Conservation (phyloP, 2,329 filamentous ascomycete species). For the Calonectria henricotiae region DNA sequence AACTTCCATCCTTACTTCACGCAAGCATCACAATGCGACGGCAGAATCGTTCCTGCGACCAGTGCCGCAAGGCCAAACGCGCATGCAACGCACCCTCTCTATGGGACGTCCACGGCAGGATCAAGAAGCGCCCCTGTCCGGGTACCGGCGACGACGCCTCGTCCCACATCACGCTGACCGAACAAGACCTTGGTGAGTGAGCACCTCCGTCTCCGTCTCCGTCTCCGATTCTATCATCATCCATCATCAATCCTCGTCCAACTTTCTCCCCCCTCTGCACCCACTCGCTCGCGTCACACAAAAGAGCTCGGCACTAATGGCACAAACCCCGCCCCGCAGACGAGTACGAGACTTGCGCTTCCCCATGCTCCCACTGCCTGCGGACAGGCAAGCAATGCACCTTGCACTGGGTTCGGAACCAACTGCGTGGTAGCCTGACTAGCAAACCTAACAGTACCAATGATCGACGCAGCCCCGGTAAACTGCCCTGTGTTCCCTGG, state of each 20-base stretch:
- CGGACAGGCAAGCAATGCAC: conserved; percentile 51
- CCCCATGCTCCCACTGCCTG: conserved; percentile 51
- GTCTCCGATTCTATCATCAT: not conserved
- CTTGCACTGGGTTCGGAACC: conserved; percentile 50
- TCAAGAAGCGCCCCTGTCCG: conserved; percentile 42
- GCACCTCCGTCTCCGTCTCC: conserved; percentile 29
- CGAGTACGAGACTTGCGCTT: conserved; percentile 48
- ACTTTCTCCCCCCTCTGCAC: not conserved
- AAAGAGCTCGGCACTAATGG: conserved; percentile 29
- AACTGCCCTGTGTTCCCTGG: conserved; percentile 39
- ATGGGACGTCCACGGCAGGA: conserved; percentile 50
- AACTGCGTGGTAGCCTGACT: conserved; percentile 47
- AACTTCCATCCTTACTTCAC: conserved; percentile 18
- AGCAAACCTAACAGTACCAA: conserved; percentile 35
- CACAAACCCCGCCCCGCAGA: conserved; percentile 38
- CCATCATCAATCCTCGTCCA: not conserved
- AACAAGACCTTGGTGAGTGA: conserved; percentile 47
- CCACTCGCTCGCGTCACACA: conserved; percentile 12
- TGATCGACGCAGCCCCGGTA: conserved; percentile 44
- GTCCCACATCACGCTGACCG: conserved; percentile 44
- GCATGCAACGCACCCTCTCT: conserved; percentile 51
- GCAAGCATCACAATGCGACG: conserved; percentile 45
- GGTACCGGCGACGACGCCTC: conserved; percentile 34
- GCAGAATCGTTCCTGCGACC: conserved; percentile 52
- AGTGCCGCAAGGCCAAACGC: conserved; percentile 52